These are phyloP conservation scores for Anthracocystis panici-leucophaei DNA, from an alignment of 1,284 basidiomycete genomes.

Conservation along the genomic window DNA sequence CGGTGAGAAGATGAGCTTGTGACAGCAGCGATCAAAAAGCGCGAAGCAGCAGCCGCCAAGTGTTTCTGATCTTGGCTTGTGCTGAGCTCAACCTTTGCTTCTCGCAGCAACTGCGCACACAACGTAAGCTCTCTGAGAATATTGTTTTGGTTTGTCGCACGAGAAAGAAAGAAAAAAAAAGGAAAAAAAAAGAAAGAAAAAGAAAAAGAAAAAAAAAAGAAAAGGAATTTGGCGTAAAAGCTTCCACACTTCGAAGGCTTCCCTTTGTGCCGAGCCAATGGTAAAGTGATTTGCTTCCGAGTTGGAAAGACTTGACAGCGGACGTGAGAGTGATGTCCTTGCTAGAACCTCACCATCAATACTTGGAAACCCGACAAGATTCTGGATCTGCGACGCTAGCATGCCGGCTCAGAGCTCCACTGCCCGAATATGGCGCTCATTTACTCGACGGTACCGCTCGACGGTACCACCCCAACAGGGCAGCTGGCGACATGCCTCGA, in stretches of 20 bases:
- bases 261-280: background rate
- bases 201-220: background rate
- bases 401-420: constrained; percentile 10
- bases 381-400: background rate
- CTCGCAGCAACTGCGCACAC: constrained; percentile 12
- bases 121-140: constrained; percentile 36
- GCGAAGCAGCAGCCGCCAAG: background rate
- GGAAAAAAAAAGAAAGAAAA: background rate
- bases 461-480: background rate
- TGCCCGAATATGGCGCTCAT: constrained; percentile 15
- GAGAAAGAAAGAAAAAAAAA: background rate
- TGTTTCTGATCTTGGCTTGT: constrained; percentile 35
- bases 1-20: background rate
- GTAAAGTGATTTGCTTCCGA: background rate
- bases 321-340: background rate
- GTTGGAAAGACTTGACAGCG: background rate
- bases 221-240: constrained; percentile 9
- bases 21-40: constrained; percentile 3
- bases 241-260: constrained; percentile 4
- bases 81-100: constrained; percentile 36
- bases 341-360: background rate
- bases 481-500: constrained; percentile 25
- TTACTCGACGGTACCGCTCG: constrained; percentile 1
- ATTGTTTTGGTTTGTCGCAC: background rate
- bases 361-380: background rate